Evolutionary conservation across 2,329 filamentous ascomycete genomes (phyloP), one percentile per base, ranked within the genome.

Genomic region (Pseudodiploospora longispora): DNA sequence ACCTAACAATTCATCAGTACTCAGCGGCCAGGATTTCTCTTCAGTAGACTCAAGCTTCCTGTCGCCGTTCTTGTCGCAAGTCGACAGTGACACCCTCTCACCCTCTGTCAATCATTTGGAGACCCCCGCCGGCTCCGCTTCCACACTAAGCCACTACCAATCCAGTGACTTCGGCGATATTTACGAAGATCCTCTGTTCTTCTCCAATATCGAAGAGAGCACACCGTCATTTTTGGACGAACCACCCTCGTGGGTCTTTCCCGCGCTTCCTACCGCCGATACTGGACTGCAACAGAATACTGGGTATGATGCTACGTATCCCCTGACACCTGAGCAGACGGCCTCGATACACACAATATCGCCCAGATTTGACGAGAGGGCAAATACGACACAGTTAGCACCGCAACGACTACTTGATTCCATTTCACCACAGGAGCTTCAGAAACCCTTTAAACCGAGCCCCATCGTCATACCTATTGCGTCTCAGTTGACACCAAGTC

Each of bases 321-420:
- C 73, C 31, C 55, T 76, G 51, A 79, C 73, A 48, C 75, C 75
- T 28, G 68, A 72, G 40, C 69, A 69, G 47, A 76, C 72, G 10
- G 69, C 71, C 19, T 71, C 72, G 7, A 57, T 74, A 7, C 64
- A 71, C 48, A 64, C 67, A n/a, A 59, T 62, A 2, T 71, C 72
- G 4, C 69, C 70, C 3, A 58, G 57, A 30, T 61, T 55, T 44
- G 65, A 66, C 27, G 54, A 51, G 19, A 62, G 58, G 40, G 55
- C 55, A 9, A 52, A 52, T 10, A 48, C 55, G 38, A 52, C 48
- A 49, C 43, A 51, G 42, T 47, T 50, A 40, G 43, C 51, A 46
- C 33, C 56, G 48, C 36, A 52, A 46, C 49, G 47, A 9, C 52
- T 62, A 8, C 57, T 61, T 5, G 53, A 59, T n/a, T 67, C 68